Evolutionary conservation across 345 rosid species (phyloP).

Genomic region (Eucalyptus caleyi): DNA sequence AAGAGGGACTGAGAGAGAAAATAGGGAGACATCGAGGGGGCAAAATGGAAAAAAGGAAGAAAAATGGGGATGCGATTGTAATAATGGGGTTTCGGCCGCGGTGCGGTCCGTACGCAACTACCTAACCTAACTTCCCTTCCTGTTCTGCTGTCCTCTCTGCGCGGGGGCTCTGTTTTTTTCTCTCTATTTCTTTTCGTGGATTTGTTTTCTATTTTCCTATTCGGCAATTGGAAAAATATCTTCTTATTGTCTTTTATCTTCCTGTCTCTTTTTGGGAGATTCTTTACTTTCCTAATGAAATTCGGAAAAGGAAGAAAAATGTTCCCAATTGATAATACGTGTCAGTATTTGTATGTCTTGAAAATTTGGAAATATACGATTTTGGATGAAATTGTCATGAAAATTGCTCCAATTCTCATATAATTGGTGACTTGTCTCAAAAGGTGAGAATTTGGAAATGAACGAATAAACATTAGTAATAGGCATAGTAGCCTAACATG

Average conservation of each 20-base stretch:
- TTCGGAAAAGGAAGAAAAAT: neutral
- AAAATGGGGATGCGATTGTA: neutral
- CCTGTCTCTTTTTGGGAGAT: no score
- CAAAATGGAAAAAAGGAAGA: neutral
- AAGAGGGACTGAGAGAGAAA: neutral
- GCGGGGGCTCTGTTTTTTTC: neutral
- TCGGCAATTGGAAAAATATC: neutral
- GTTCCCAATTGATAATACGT: rapidly evolving
- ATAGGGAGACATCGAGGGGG: neutral
- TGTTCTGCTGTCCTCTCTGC: neutral
- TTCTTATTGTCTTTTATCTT: no score
- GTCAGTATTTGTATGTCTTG: neutral
- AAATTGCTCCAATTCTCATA: no score
- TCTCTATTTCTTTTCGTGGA: neutral
- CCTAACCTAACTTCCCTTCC: neutral
- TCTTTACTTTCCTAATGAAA: neutral
- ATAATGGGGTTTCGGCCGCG: neutral
- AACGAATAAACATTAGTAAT: no score
- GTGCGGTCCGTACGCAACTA: neutral
- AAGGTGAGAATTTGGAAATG: no score
- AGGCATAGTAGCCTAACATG: no score
- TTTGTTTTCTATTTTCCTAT: neutral
- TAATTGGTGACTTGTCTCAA: no score
- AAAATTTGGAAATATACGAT: neutral
- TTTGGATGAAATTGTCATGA: no score